phyloP scores from a whole-genome alignment of 306 rosid genomes.

The Adenanthera pavonina region DNA sequence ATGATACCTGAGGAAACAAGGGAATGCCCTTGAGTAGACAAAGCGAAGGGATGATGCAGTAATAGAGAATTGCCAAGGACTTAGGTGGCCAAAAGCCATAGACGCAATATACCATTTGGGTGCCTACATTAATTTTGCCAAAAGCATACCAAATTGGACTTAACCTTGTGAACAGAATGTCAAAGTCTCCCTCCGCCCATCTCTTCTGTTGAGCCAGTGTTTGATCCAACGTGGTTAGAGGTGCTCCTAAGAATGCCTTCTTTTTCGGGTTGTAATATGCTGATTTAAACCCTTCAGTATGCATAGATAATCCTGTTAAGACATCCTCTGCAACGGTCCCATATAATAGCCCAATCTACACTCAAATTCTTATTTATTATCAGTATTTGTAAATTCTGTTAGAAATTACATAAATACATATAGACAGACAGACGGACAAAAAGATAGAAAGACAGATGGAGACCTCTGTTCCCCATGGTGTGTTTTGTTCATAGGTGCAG shows the following conservation, averaged over 20 bases:
- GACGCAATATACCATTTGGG: conserved; percentile 60
- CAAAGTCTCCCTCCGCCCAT: conserved; percentile 85
- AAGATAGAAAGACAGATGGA: background rate
- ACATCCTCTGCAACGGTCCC: conserved; percentile 88
- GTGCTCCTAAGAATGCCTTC: conserved; percentile 72
- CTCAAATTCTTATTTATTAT: background rate
- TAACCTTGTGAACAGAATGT: conserved; percentile 60
- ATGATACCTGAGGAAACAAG: conserved; percentile 71
- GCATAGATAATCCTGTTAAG: conserved; percentile 74
- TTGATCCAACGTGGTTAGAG: conserved; percentile 60
- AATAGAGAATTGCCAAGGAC: conserved; percentile 57
- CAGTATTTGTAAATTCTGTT: background rate
- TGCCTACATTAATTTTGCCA: conserved; percentile 66
- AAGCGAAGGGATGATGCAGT: conserved; percentile 72
- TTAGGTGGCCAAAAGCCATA: conserved; percentile 70
- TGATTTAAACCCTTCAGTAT: conserved; percentile 77
- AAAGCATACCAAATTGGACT: conserved; percentile 64
- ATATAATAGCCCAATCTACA: conserved; percentile 74
- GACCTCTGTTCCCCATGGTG: conserved; percentile 86
- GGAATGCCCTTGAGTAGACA: conserved; percentile 67
- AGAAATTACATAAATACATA: background rate
- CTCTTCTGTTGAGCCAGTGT: conserved; percentile 78
- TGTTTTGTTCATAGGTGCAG: conserved; percentile 69
- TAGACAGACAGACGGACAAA: background rate
- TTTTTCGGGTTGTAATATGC: conserved; percentile 67